Evolutionary conservation across 768 basidiomycete genomes (phyloP), one percentile per base, ranked within the genome.

Genomic region (Rhodotorula sphaerocarpa): DNA sequence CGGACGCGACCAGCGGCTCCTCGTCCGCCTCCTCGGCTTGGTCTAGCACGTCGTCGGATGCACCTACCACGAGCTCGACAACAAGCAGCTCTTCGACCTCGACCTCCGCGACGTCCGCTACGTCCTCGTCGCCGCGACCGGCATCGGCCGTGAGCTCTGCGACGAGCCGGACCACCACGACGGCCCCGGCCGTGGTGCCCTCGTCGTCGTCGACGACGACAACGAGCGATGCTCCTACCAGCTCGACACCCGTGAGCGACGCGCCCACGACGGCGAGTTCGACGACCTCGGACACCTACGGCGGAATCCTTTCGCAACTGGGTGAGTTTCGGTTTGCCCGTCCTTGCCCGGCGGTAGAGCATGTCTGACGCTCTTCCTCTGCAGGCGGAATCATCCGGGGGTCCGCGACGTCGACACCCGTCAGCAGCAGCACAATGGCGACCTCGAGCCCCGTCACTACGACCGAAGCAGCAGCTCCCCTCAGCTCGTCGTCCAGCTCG

Each of bases 291-390:
- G 34, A 15, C 1, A n/a, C 31, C 34, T 51, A 39, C 25, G 34
- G 34, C n/a, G 50, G 50, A 5, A 51, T 51, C 34, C n/a, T 51
- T 23, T n/a, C 21, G 10, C 50, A 51, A 31, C 50, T 51, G 33
- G 50, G 50, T 51, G 25, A 31, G 50, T 51, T 34, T 10, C 14
- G 4, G 15, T 36, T n/a, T 3, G 15, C 23, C 7, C 7, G 12
- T 7, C 6, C 6, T 36, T 2, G 11, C 4, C 41, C 75, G 63
- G 60, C 82, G 34, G 57, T 48, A 20, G n/a, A n/a, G n/a, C n/a
- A n/a, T n/a, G n/a, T n/a, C 79, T 45, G 42, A 39, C 39, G 6
- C 14, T 23, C 14, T n/a, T 3, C 27, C 25, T 20, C 0, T 18
- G 14, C 18, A 53, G 30, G 43, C 42, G 41, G 23, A 27, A 55